phyloP scores from a whole-genome alignment of 345 rosid species.

The Gossypium thurberi region DNA sequence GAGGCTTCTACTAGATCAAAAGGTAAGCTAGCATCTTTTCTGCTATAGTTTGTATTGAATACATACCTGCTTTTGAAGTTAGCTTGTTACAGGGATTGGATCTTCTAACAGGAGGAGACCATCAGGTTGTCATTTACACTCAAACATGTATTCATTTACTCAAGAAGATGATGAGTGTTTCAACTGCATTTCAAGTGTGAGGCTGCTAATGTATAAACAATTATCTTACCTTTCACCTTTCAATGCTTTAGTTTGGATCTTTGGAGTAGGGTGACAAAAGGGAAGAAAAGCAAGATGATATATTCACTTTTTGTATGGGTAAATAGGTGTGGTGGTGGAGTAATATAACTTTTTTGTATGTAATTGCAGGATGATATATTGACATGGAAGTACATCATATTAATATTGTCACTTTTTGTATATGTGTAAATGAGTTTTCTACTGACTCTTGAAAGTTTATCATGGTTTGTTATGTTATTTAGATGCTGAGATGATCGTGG shows the following conservation, averaged over 20 bases:
- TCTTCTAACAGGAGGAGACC: conserved; percentile 40
- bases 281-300: background rate
- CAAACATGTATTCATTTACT: conserved; percentile 44
- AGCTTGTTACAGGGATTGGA: conserved; percentile 37
- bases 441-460: too few species aligned
- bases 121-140: conserved; percentile 32
- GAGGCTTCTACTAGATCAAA: conserved; percentile 34
- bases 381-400: too few species aligned
- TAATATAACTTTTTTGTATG: too few species aligned
- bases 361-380: too few species aligned
- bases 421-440: too few species aligned
- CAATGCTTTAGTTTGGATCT: background rate
- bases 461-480: too few species aligned
- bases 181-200: conserved; percentile 49
- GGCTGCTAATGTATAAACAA: background rate
- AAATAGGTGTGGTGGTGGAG: too few species aligned
- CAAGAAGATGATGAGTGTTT: conserved; percentile 48
- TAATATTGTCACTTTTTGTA: too few species aligned
- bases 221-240: background rate
- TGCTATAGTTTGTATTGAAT: conserved; percentile 1
- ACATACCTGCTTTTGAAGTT: conserved; percentile 12
- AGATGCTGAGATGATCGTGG: too few species aligned
- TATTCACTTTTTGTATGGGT: too few species aligned
- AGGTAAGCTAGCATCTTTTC: conserved; percentile 27
- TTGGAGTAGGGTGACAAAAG: background rate